Base-by-base conservation (phyloP, 2,329 filamentous ascomycete genomes). In the Verticillium zaregamsianum region DNA sequence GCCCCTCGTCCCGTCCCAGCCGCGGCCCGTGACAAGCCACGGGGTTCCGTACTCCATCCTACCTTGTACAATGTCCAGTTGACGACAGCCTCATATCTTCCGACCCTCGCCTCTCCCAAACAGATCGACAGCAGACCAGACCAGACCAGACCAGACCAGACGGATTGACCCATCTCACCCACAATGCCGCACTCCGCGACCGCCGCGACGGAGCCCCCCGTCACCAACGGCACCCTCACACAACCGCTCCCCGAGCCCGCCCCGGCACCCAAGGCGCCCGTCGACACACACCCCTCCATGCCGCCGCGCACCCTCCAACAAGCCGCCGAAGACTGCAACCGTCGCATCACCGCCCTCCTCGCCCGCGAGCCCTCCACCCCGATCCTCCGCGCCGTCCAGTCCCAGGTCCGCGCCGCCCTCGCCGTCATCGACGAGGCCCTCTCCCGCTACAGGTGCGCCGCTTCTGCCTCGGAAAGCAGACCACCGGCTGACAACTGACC, bases 371-470 rank as follows among this genome's bases (percentile, higher is more conserved):
- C 85, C 63, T 78, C 81, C 3, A 82, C 84, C 23, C 78, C 85
- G 60, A 74, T 85, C 55, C 76, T 93, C 62, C 80, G 77, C 67
- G 80, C 80, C 61, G 86, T 93, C 32, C 93, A 97, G 77, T 76
- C 79, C 62, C 93, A 95, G 79, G 90, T 91, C 55, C 84, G 86
- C 64, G 80, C 86, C 59, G 89, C 92, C 28, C 81, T 96, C 70
- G 82, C 77, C 25, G 87, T 97, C 25, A 87, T 97, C 62, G 84
- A 86, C 64, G 85, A 92, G 69, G 91, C 93, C 15, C 79, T 97
- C 70, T 76, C 85, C 65, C 83, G 82, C 71, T 98, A 97, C 75
- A 28, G 28, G 28, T 28, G 28, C 28, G 28, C 28, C 28, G 28
- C 28, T 28, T 28, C 28, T 28, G 28, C 5, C 28, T 5, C 28